Base-by-base conservation (phyloP, 2,329 filamentous ascomycete genomes). In the Plenodomus biglobosus region DNA sequence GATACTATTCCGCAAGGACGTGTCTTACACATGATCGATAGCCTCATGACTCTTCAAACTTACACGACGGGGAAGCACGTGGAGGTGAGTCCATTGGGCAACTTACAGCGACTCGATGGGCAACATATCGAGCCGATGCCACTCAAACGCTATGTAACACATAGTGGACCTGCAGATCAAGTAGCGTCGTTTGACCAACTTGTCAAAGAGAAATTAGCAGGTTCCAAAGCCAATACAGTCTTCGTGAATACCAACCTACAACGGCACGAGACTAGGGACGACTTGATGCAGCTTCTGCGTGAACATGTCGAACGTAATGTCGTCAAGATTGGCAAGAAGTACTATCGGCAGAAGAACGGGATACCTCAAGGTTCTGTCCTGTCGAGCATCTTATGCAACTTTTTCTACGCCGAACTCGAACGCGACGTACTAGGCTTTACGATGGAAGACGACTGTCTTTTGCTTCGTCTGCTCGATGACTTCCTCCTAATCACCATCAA, bases 341-440 rank as follows among this genome's bases (percentile, higher is more conserved):
- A 85, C 68, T 96, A 94, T 68, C 83, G 90, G 19, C 94, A 99
- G 69, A 92, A 85, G 69, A 77, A 81, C 18, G 94, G 94, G 13
- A 97, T 99, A 34, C 92, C 94, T 0, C 94, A 99, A 70, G 94
- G 94, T 7, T 96, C 92, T 0, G 81, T 96, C 1, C 69, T 99
- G 4, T 96, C 92, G 0, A 88, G 87, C 37, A 78, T 91, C 35
- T 78, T 99, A 4, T 97, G 94, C 77, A 97, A 91, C 72, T 92
- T 95, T 73, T 96, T 97, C 71, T 99, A 99, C 66, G 92, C 89
- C 5, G 85, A 94, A 53, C 81, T 97, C 1, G 94, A 99, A 70
- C 73, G 73, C 6, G 78, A 84, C 20, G 76, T 86, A 13, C 76
- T 97, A 2, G 66, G 64, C 0, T 97, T 96, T 64, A 72, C 94